These are phyloP conservation scores for Globisporangium middletonii DNA, from an alignment of 352 stramenopile species.

Conservation along the genomic window DNA sequence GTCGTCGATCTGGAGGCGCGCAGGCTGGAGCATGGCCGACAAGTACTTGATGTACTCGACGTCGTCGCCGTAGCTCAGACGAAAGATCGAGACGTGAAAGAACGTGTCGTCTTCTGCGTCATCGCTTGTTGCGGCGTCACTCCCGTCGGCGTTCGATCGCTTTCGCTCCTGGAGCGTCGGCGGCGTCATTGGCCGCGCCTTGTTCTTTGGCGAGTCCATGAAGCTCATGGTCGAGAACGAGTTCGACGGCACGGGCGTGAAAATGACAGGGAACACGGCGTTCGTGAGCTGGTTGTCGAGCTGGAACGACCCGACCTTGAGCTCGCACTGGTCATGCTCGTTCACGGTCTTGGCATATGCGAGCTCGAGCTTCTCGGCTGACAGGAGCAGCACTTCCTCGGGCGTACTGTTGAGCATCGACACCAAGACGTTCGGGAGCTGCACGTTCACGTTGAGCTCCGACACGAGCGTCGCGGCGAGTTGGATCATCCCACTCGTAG, in stretches of 20 bases:
- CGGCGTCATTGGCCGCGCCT: slow-evolving; percentile 8
- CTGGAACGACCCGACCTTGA: slow-evolving; percentile 80
- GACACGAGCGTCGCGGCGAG: slow-evolving; percentile 30
- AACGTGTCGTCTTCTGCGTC: slow-evolving; percentile 32
- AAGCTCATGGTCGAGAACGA: slow-evolving; percentile 11
- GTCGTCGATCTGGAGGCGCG: slow-evolving; percentile 52
- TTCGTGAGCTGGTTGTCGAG: slow-evolving; percentile 76
- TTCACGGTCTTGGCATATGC: slow-evolving; percentile 57
- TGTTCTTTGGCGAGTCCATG: slow-evolving; percentile 15
- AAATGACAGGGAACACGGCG: slow-evolving; percentile 77
- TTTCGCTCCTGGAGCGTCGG: slow-evolving; percentile 12
- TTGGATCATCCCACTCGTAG: slow-evolving; percentile 8
- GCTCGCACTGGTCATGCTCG: slow-evolving; percentile 77
- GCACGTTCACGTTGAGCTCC: slow-evolving; percentile 48
- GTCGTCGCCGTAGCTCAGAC: slow-evolving; percentile 72
- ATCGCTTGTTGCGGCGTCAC: background rate
- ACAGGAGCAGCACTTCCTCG: slow-evolving; percentile 72
- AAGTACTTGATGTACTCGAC: slow-evolving; percentile 89
- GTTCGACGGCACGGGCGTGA: slow-evolving; percentile 61
- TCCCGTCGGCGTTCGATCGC: slow-evolving; percentile 1
- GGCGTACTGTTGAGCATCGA: slow-evolving; percentile 71
- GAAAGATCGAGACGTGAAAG: slow-evolving; percentile 73
- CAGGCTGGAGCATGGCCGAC: slow-evolving; percentile 74
- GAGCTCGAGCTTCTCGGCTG: slow-evolving; percentile 58
- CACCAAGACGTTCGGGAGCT: slow-evolving; percentile 56